Conservation (phyloP, 2,329 filamentous ascomycete species). For the Alternaria rosae region DNA sequence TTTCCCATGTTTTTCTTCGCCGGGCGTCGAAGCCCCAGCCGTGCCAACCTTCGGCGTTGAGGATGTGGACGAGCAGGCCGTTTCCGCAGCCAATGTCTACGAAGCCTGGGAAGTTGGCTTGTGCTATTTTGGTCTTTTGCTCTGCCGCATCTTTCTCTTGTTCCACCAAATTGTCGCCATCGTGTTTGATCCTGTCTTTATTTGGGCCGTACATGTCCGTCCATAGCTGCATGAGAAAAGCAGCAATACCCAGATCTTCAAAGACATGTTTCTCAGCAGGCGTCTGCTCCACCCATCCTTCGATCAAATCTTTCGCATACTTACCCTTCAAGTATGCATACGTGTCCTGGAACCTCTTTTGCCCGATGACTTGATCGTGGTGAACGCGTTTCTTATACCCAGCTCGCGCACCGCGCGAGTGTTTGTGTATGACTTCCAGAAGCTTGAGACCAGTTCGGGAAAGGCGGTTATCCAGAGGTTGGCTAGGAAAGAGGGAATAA, state of each 20-base stretch:
- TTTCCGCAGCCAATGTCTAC: slow-evolving; percentile 97
- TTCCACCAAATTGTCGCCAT: slow-evolving; percentile 8
- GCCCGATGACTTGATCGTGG: slow-evolving; percentile 82
- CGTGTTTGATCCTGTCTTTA: not conserved
- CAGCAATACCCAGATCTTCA: slow-evolving; percentile 88
- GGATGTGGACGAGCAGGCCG: slow-evolving; percentile 84
- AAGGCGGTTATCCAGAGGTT: slow-evolving; percentile 60
- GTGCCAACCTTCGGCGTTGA: slow-evolving; percentile 78
- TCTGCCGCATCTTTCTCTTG: not conserved
- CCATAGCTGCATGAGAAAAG: slow-evolving; percentile 94
- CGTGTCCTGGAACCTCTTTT: slow-evolving; percentile 79
- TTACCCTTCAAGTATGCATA: slow-evolving; percentile 81
- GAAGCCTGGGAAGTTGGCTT: slow-evolving; percentile 76
- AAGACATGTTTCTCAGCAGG: slow-evolving; percentile 93
- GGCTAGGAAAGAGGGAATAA: slow-evolving; percentile 56
- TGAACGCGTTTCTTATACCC: slow-evolving; percentile 84
- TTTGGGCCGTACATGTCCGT: slow-evolving; percentile 73
- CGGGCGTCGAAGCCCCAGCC: slow-evolving; percentile 95
- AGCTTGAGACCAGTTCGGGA: slow-evolving; percentile 73
- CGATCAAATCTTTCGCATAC: slow-evolving; percentile 75
- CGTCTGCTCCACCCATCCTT: slow-evolving; percentile 84
- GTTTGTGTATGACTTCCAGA: slow-evolving; percentile 73
- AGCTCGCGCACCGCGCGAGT: slow-evolving; percentile 68
- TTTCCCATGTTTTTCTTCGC: slow-evolving; percentile 82
- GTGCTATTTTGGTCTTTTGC: slow-evolving; percentile 16